Evolutionary conservation across 345 rosid species (phyloP), one percentile per base, ranked within the genome.

Genomic region (Aethionema arabicum): DNA sequence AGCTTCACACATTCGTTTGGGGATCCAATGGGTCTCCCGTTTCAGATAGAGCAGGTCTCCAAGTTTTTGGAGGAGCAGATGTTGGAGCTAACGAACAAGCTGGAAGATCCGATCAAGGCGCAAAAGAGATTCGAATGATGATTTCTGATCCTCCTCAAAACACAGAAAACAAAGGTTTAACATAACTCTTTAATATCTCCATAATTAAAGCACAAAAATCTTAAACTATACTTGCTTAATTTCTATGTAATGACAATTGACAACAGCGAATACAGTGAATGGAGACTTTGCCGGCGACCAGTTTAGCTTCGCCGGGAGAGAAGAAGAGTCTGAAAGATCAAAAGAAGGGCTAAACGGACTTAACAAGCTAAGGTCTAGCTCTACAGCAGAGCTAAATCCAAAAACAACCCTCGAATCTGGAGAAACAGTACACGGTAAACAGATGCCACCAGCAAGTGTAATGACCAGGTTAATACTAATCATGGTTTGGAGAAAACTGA

Each of bases 11-110:
- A 96, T 89, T 83, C 40, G 89, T 87, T 0, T 89, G 96, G 98
- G 91, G 96, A 65, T 92, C 98, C 2, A 89, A 85, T 41, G 96
- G 95, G 50, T 92, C 98, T 11, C 98, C 96, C 8, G 96, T 85
- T 31, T 91, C 98, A 15, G 98, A 92, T 46, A 73, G 69, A 12
- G 76, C 78, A 7, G 96, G 96, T 53, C 79, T 77, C 21, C 91
- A 80, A 11, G 86, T 80, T 12, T 81, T 82, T 15, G 86, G 90
- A 0, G 78, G 83, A 0, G 80, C 42, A 21, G 45, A 65, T 72
- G 38, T 3, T n/a, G 68, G 43, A 52, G 37, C 80, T 2, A 13
- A 78, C 4, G 91, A 91, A 42, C 96, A 86, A 66, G 76, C 85
- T 0, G 84, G 85, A 15, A 74, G 80, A 75, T 72, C 92, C 21